phyloP scores from a whole-genome alignment of 441 rosid genomes.

The Erysimum cheiri region DNA sequence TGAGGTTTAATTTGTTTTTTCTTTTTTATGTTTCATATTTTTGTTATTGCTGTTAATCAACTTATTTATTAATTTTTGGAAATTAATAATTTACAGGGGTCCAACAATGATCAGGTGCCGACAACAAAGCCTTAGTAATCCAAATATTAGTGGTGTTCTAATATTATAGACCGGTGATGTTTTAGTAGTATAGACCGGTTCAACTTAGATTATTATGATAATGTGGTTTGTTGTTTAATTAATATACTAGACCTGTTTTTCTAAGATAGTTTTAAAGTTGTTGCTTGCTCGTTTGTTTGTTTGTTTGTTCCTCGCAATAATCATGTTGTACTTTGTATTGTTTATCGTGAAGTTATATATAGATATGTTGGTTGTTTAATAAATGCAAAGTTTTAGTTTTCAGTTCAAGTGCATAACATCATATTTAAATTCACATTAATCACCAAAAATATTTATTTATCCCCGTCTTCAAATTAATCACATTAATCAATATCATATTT shows the following conservation, averaged over 20 bases:
- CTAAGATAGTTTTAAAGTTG: background rate
- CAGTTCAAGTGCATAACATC: background rate
- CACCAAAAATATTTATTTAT: no score
- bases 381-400: background rate
- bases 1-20: background rate
- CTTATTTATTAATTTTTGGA: background rate
- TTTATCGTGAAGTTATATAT: background rate
- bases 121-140: background rate
- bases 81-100: no score
- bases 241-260: background rate
- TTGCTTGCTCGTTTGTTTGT: constrained; percentile 24
- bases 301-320: background rate
- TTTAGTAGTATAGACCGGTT: no score
- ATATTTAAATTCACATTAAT: background rate
- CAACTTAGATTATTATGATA: no score
- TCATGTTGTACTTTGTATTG: background rate
- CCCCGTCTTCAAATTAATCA: no score
- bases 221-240: background rate
- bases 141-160: no score
- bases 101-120: background rate
- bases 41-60: background rate
- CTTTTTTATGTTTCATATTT: background rate
- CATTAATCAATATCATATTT: no score
- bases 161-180: no score
- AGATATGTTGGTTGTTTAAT: background rate